Evolutionary conservation across 176 grass and related monocot species (phyloP).

Genomic region (Aegilops speltoides): DNA sequence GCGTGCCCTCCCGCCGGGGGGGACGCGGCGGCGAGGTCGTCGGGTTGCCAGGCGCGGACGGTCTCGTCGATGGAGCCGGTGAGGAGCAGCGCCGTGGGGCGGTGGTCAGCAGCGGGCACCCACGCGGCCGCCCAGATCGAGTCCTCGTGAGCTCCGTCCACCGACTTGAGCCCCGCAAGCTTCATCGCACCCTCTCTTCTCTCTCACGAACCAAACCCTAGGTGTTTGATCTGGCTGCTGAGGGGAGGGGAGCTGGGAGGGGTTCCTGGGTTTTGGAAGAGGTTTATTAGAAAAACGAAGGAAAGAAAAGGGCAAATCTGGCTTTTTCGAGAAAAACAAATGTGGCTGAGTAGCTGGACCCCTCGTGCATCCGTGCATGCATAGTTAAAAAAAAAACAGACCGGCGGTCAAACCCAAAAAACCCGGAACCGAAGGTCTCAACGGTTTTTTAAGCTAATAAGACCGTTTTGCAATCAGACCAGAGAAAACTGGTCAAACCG

Average conservation of each 20-base stretch:
- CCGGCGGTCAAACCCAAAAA: too few relatives aligned
- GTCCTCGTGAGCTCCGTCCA: slow-evolving; percentile 80
- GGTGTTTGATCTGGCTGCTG: not conserved
- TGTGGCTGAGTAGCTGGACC: too few relatives aligned
- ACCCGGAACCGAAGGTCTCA: too few relatives aligned
- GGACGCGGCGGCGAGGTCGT: slow-evolving; percentile 54
- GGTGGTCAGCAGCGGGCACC: slow-evolving; percentile 54
- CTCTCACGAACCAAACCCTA: slow-evolving; percentile 35
- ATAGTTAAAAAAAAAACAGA: too few relatives aligned
- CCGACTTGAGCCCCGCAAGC: slow-evolving; percentile 76
- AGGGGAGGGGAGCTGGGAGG: not conserved
- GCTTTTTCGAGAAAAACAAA: too few relatives aligned
- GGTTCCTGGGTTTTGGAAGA: slow-evolving; percentile 22
- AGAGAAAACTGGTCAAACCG: too few relatives aligned
- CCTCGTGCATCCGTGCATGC: too few relatives aligned
- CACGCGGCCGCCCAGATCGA: slow-evolving; percentile 92
- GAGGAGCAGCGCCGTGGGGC: slow-evolving; percentile 64
- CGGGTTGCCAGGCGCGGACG: slow-evolving; percentile 65
- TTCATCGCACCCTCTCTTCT: slow-evolving; percentile 46
- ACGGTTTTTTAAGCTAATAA: too few relatives aligned
- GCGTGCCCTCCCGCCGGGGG: slow-evolving; percentile 47
- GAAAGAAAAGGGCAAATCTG: not conserved
- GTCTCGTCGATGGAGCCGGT: slow-evolving; percentile 87
- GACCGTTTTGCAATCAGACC: too few relatives aligned
- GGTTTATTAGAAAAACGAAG: not conserved